Percentiles rank a stretch among this genome's conserved stretches.
Conservation (phyloP, 1,284 basidiomycete species). For the Exobasidium rhododendri region DNA sequence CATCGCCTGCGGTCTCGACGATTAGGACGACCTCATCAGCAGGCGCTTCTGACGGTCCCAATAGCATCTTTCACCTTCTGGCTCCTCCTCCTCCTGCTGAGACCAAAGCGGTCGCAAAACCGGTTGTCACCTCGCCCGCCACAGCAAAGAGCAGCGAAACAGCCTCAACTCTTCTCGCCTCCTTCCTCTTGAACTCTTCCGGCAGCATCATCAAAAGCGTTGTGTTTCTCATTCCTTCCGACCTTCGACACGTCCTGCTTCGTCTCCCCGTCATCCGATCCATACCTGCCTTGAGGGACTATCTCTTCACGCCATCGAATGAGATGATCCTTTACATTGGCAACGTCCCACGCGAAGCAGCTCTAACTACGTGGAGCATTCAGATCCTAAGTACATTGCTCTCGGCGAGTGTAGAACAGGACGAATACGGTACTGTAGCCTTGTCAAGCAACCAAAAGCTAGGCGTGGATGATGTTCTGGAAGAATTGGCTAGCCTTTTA, state of each 20-base stretch:
- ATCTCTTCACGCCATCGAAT: conserved; percentile 5
- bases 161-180: neutral
- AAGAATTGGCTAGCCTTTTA: conserved; percentile 4
- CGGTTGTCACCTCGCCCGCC: neutral
- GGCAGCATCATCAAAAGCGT: neutral
- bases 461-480: conserved; percentile 9
- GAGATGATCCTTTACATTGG: neutral
- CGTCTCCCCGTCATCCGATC: neutral
- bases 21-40: neutral
- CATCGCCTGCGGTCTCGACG: neutral
- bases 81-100: neutral
- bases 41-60: conserved; percentile 1
- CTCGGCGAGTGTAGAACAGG: conserved; percentile 9
- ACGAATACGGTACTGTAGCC: conserved; percentile 13
- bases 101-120: neutral
- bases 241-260: conserved; percentile 6
- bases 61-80: conserved; percentile 4
- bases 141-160: neutral
- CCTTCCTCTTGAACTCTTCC: neutral
- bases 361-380: conserved; percentile 3
- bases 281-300: neutral
- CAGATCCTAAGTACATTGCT: conserved; percentile 3
- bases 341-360: neutral
- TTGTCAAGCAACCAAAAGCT: neutral
- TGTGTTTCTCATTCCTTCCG: neutral